Evolutionary conservation across 2,329 filamentous ascomycete genomes (phyloP).

Genomic region (Microdochium nivale): DNA sequence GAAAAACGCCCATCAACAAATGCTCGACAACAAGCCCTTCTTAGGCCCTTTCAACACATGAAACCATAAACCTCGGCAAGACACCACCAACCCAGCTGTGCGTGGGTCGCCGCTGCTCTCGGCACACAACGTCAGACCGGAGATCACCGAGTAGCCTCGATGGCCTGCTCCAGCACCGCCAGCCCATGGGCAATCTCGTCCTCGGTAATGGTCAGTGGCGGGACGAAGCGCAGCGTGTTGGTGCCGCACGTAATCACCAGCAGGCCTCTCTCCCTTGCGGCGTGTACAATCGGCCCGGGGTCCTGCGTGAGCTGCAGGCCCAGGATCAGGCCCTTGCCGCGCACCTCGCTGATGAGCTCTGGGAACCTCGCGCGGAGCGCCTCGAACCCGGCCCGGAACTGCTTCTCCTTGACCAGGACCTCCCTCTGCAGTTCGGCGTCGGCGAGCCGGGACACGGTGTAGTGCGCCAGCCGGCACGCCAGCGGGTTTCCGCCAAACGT

Average conservation of each 20-base stretch:
- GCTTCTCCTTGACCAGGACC: constrained; percentile 56
- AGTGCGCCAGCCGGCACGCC: constrained; percentile 73
- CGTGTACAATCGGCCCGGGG: constrained; percentile 67
- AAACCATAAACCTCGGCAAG: no score
- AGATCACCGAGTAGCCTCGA: constrained; percentile 32
- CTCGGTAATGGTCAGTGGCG: constrained; percentile 71
- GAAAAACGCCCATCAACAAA: no score
- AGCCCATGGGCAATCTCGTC: constrained; percentile 74
- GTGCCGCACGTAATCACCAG: constrained; percentile 87
- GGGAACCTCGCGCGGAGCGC: constrained; percentile 46
- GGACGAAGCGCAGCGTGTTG: constrained; percentile 88
- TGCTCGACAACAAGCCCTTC: no score
- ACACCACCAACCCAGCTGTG: no score
- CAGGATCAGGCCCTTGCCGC: constrained; percentile 78
- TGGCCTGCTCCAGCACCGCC: constrained; percentile 63
- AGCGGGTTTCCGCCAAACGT: constrained; percentile 92
- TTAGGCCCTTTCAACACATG: no score
- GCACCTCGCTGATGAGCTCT: constrained; percentile 64
- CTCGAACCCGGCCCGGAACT: constrained; percentile 40
- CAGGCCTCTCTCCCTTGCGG: constrained; percentile 78
- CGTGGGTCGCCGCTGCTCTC: no score
- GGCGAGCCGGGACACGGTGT: constrained; percentile 72
- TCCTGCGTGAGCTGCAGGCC: constrained; percentile 76
- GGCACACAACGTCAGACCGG: no score
- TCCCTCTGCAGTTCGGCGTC: constrained; percentile 59